phyloP scores from a whole-genome alignment of 805 yeast genomes.

The Debaryomyces maramus region DNA sequence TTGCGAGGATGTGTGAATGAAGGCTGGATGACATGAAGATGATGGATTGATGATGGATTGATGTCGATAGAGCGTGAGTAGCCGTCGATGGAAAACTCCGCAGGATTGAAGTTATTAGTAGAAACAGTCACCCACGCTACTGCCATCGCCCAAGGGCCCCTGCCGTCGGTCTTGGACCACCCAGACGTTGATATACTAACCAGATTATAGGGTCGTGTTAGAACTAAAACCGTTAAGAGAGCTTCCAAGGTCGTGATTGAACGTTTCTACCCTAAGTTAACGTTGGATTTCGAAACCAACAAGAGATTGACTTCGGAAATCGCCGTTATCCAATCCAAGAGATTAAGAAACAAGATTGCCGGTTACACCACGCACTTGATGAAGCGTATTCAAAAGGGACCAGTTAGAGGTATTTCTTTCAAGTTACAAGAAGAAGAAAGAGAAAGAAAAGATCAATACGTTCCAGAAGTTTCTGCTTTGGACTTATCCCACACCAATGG shows the following conservation, averaged over 20 bases:
- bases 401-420: conserved; percentile 99
- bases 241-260: conserved; percentile 99
- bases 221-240: conserved; percentile 99
- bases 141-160: too few species aligned
- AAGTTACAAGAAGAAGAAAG: conserved; percentile 99
- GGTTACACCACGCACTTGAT: conserved; percentile 99
- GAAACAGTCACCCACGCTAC: too few species aligned
- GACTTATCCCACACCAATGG: conserved; percentile 96
- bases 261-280: conserved; percentile 99
- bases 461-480: conserved; percentile 99
- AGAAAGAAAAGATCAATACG: conserved; percentile 99
- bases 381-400: conserved; percentile 99
- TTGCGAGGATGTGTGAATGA: too few species aligned
- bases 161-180: too few species aligned
- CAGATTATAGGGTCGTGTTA: conserved; percentile 91
- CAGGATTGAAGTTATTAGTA: too few species aligned
- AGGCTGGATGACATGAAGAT: too few species aligned
- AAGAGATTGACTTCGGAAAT: conserved; percentile 98
- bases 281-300: conserved; percentile 99
- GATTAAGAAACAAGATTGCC: conserved; percentile 99
- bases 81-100: too few species aligned
- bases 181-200: conserved; percentile 33
- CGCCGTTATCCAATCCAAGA: conserved; percentile 98
- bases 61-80: too few species aligned
- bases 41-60: too few species aligned